phyloP scores from a whole-genome alignment of 169 alveolate genomes.

The Eimeria necatrix region DNA sequence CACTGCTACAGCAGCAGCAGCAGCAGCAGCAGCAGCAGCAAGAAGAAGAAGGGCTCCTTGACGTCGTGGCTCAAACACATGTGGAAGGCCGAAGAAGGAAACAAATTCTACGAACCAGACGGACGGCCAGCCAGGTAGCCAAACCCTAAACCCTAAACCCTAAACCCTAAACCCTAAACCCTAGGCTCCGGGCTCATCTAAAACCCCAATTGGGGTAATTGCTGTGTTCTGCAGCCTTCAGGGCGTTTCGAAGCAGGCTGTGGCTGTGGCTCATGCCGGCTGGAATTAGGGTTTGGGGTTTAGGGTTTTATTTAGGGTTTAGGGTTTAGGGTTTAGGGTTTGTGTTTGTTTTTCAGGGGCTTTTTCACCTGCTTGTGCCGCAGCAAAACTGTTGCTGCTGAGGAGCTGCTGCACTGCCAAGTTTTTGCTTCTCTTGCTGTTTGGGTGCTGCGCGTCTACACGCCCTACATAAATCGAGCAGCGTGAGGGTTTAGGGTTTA shows the following conservation, averaged over 20 bases:
- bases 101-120: background rate
- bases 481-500: constrained; percentile 31
- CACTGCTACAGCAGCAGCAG: constrained; percentile 50
- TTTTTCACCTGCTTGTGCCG: background rate
- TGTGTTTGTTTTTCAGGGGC: background rate
- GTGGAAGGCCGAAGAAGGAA: constrained; percentile 2
- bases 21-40: constrained; percentile 24
- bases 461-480: background rate
- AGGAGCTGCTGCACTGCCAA: constrained; percentile 9
- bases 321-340: background rate
- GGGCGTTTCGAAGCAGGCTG: background rate
- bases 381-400: background rate
- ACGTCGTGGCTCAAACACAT: constrained; percentile 12
- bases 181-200: no score
- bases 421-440: background rate
- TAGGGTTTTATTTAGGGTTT: background rate
- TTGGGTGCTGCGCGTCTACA: no score
- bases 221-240: no score
- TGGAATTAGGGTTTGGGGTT: background rate
- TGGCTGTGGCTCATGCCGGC: background rate
- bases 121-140: constrained; percentile 17
- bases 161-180: background rate
- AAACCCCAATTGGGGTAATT: no score
- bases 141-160: background rate
- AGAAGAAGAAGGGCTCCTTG: background rate